Evolutionary conservation across 371 early-diverging fungal species (phyloP).

Genomic region (Gilbertella persicaria): DNA sequence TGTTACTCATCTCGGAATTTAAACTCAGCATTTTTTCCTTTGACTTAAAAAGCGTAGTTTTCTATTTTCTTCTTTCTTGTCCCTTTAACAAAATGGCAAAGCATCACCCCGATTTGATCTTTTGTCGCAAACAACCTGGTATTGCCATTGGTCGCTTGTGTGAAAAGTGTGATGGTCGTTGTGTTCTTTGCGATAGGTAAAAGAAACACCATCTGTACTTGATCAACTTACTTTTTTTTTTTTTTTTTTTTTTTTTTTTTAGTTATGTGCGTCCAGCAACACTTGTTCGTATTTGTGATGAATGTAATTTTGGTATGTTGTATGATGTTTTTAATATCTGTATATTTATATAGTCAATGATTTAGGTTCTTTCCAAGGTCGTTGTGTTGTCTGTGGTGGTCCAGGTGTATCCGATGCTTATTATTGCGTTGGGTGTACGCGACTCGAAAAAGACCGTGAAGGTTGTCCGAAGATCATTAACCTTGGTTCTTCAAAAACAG

Average conservation of each 20-base stretch:
- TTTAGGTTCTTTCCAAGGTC: constrained; percentile 79
- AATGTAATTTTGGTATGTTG: constrained; percentile 62
- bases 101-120: constrained; percentile 93
- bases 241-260: not conserved
- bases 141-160: constrained; percentile 96
- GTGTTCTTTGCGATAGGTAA: constrained; percentile 95
- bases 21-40: too few species aligned
- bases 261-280: constrained; percentile 87
- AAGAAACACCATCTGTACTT: not conserved
- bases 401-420: constrained; percentile 95
- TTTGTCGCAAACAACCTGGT: constrained; percentile 95
- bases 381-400: constrained; percentile 92
- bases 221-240: too few species aligned
- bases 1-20: too few species aligned
- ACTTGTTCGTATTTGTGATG: constrained; percentile 92
- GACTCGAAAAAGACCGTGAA: constrained; percentile 94
- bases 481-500: constrained; percentile 81
- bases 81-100: too few species aligned
- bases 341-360: not conserved
- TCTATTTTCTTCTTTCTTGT: too few species aligned
- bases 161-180: constrained; percentile 94
- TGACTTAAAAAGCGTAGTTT: too few species aligned
- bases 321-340: not conserved
- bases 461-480: constrained; percentile 97
- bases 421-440: constrained; percentile 92